phyloP scores from a whole-genome alignment of 306 rosid genomes.

The Potentilla sterilis region DNA sequence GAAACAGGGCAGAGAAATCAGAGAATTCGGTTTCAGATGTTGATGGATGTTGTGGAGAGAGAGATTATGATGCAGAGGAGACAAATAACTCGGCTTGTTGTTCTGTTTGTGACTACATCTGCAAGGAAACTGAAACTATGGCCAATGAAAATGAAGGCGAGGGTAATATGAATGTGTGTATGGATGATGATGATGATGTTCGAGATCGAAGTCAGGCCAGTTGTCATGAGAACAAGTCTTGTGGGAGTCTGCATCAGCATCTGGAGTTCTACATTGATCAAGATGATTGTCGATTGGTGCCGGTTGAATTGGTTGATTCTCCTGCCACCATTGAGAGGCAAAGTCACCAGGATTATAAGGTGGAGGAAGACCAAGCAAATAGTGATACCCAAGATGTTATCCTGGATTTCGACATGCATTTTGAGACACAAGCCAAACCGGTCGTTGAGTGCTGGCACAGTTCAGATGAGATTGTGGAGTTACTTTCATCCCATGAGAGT shows the following conservation, averaged over 20 bases:
- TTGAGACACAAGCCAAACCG: constrained; percentile 43
- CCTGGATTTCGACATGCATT: constrained; percentile 62
- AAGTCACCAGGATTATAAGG: constrained; percentile 33
- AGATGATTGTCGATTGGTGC: constrained; percentile 74
- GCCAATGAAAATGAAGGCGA: constrained; percentile 44
- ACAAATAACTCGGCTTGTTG: constrained; percentile 43
- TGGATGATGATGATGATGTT: constrained; percentile 36
- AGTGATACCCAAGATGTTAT: constrained; percentile 55
- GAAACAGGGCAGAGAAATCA: constrained; percentile 36
- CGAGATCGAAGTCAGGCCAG: constrained; percentile 27
- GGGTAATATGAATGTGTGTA: constrained; percentile 20
- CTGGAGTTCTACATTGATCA: constrained; percentile 81
- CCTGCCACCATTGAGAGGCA: constrained; percentile 28
- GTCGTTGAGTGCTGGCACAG: constrained; percentile 66
- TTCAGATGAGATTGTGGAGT: constrained; percentile 42
- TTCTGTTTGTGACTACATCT: constrained; percentile 50
- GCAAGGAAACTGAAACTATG: constrained; percentile 42
- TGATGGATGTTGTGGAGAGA: constrained; percentile 40
- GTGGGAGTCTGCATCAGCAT: constrained; percentile 47
- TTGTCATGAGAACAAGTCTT: constrained; percentile 24
- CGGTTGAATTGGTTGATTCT: constrained; percentile 63
- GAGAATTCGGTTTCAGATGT: constrained; percentile 41
- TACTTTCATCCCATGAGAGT: constrained; percentile 31
- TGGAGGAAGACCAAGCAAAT: constrained; percentile 38
- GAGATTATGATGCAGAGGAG: constrained; percentile 40